Conservation (phyloP, 805 yeast genomes). For the Starmerella vitae region DNA sequence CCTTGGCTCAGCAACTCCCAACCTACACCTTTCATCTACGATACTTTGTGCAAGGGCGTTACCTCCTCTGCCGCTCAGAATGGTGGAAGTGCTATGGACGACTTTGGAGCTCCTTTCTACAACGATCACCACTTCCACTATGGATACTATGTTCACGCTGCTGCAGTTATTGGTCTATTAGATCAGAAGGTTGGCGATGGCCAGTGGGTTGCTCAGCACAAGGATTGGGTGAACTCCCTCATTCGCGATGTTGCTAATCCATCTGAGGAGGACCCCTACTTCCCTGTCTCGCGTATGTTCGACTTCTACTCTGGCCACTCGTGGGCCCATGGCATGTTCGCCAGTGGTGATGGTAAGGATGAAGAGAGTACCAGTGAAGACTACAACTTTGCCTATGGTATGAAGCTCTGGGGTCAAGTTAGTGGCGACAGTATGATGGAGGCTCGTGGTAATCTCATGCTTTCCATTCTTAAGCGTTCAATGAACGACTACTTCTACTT, state of each 20-base stretch:
- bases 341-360: slow-evolving; percentile 54
- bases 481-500: slow-evolving; percentile 44
- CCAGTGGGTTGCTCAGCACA: slow-evolving; percentile 36
- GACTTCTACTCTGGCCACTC: slow-evolving; percentile 68
- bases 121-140: slow-evolving; percentile 85
- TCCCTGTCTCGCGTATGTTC: slow-evolving; percentile 57
- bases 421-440: slow-evolving; percentile 42
- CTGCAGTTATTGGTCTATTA: slow-evolving; percentile 57
- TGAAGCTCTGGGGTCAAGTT: slow-evolving; percentile 58
- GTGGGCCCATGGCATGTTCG: slow-evolving; percentile 63
- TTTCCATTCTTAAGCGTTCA: slow-evolving; percentile 42
- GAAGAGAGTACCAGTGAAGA: slow-evolving; percentile 66
- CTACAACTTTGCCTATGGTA: slow-evolving; percentile 55
- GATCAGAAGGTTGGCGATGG: slow-evolving; percentile 41
- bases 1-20: slow-evolving; percentile 61
- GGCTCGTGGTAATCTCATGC: slow-evolving; percentile 46
- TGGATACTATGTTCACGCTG: slow-evolving; percentile 72
- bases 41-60: slow-evolving; percentile 42
- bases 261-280: slow-evolving; percentile 36
- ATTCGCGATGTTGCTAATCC: slow-evolving; percentile 63
- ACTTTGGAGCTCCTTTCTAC: slow-evolving; percentile 65
- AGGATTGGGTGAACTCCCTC: slow-evolving; percentile 46
- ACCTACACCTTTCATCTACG: slow-evolving; percentile 61
- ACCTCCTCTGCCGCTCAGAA: slow-evolving; percentile 38
- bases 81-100: slow-evolving; percentile 38